Base-by-base conservation (phyloP, 768 basidiomycete genomes). In the Russula sp. region DNA sequence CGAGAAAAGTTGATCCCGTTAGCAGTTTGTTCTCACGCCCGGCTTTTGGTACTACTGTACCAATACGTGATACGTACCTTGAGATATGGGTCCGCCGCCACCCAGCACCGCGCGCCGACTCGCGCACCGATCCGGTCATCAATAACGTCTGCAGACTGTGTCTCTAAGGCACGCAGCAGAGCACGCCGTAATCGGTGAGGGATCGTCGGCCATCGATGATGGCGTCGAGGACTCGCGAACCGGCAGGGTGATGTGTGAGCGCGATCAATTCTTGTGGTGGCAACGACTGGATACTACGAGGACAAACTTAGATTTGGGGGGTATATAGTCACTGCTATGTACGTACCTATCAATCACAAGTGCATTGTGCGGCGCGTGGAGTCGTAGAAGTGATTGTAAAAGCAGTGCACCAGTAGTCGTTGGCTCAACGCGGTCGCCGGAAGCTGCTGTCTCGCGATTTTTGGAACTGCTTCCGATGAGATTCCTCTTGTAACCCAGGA, bases 91-190 rank as follows among this genome's bases (percentile, higher is more conserved):
- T 99, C 97, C n/a, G 90, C 86, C 64, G 82, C 84, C 1, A 80
- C 83, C 93, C 93, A 98, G 66, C 88, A 90, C n/a, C 88, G 84
- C 69, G 95, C 96, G 5, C 83, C 90, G 0, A 98, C 85, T 50
- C 93, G 81, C 68, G 90, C 92, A 48, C 97, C 97, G 65, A 97
- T 84, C 48, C 88, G 84, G 71, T 98, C 93, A 70, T 95, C 89
- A 6, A 89, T 90, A 38, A 99, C 83, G 35, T 76, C 70, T 69
- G 88, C 86, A 73, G 87, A 97, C 61, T 87, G 81, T 7, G 87
- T 90, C 42, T 93, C 81, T 69, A 96, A 84, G 5, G 81, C 78
- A 70, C 86, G 76, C 48, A 97, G 81, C 52, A 96, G 80, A 65
- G 80, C 77, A 9, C 90, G 83, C 65, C 89, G 87, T 22, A 78